Percentiles rank a stretch among this genome's conserved stretches.
phyloP scores from a whole-genome alignment of 2,329 filamentous ascomycete species.

The Beauveria australis region DNA sequence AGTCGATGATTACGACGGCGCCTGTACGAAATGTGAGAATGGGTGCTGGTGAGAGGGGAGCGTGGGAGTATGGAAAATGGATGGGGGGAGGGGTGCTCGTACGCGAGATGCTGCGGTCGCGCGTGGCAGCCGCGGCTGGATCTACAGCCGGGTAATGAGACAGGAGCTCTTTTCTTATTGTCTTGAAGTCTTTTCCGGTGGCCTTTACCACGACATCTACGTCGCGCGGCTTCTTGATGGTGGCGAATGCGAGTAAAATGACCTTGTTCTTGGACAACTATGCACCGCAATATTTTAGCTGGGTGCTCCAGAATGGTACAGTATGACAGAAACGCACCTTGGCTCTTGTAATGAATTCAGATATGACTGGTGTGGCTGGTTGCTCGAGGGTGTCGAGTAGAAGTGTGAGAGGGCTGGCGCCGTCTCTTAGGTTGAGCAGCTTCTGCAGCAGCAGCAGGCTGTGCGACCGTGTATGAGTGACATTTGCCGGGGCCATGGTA shows the following conservation, averaged over 20 bases:
- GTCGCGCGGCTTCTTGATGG: conserved; percentile 53
- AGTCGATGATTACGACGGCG: conserved; percentile 71
- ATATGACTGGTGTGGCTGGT: conserved; percentile 58
- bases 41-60: conserved; percentile 15
- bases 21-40: conserved; percentile 34
- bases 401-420: conserved; percentile 77
- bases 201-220: conserved; percentile 62
- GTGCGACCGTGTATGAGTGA: conserved; percentile 69
- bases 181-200: conserved; percentile 46
- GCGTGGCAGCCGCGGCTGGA: conserved; percentile 24
- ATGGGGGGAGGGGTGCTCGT: conserved; percentile 17
- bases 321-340: conserved; percentile 42
- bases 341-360: conserved; percentile 67
- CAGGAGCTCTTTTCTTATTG: conserved; percentile 52
- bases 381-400: conserved; percentile 82
- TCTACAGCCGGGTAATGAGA: conserved; percentile 38
- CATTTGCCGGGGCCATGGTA: conserved; percentile 46
- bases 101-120: conserved; percentile 34
- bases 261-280: conserved; percentile 58
- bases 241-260: conserved; percentile 72
- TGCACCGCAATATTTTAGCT: neutral
- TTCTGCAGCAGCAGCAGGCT: conserved; percentile 78
- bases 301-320: neutral
- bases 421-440: conserved; percentile 68
- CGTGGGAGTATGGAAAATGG: neutral